Evolutionary conservation across 2,329 filamentous ascomycete species (phyloP), one percentile per base, ranked within the genome.

Genomic region (Ceratocystis huliohia): DNA sequence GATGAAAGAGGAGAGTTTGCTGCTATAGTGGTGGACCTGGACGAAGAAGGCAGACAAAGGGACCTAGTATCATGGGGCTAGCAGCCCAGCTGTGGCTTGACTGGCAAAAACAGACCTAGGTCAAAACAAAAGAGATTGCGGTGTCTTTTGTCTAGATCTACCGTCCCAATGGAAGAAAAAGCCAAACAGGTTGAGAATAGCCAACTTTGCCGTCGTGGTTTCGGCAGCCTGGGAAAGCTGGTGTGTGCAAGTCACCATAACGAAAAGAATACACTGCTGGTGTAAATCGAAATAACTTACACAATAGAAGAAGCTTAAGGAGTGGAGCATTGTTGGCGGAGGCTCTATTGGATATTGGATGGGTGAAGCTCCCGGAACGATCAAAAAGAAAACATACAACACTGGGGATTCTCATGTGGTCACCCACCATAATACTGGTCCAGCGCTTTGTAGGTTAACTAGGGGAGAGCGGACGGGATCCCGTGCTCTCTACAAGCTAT

Each of bases 1-100:
- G 82, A 83, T 66, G 79, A 81, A 72, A 76, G 75, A 68, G 81
- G 81, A 17, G 81, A 83, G 68, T 82, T 79, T 70, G 78, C 78
- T 15, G 80, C 82, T 0, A 77, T 81, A 20, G 73, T 84, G 45
- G 81, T 84, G 4, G 76, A 82, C 66, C 68, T 83, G 45, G 81
- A 83, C 66, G 80, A 79, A 61, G 68, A 78, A 57, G 81, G 82
- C n/a, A 75, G 77, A 25, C 78, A 82, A 72, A 74, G 77, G 5
- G 82, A 79, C 45, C 71, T 83, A 65, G 74, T 84, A 15, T 82
- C 80, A 5, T 84, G 79, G 78, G 71, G 61, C 17, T 67, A 67
- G 65, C 30, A 41, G 20, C 50, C 22, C n/a, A 37, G 45, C 6
- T 66, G 25, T 63, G n/a, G 20, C 13, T 57, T 28, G 22, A 6